Evolutionary conservation across 108 stramenopile genomes (phyloP).

Genomic region (Cyclotella baltica): DNA sequence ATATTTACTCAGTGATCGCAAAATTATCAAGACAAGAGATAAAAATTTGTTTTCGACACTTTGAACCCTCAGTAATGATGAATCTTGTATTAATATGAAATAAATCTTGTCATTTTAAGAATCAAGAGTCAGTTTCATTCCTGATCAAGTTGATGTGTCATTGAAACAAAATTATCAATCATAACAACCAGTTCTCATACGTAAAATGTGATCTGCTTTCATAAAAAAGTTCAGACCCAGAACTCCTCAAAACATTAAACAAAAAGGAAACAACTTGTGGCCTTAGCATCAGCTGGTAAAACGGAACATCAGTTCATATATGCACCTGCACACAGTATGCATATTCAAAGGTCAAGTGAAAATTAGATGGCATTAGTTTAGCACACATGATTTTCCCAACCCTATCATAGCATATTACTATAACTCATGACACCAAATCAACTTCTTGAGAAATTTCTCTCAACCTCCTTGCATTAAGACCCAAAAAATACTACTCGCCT

Average conservation of each 20-base stretch:
- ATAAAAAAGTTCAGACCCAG: constrained; percentile 47
- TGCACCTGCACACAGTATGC: no score
- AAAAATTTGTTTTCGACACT: constrained; percentile 70
- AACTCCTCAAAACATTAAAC: constrained; percentile 50
- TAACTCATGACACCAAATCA: neutral
- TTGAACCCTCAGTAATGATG: constrained; percentile 23
- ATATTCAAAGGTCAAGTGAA: no score
- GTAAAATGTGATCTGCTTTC: constrained; percentile 71
- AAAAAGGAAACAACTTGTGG: no score
- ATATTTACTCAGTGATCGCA: constrained; percentile 56
- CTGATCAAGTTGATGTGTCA: constrained; percentile 39
- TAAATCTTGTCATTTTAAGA: constrained; percentile 63
- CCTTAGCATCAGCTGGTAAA: no score
- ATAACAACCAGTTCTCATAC: constrained; percentile 9
- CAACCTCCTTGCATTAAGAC: constrained; percentile 41
- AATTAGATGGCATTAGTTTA: no score
- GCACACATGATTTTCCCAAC: no score
- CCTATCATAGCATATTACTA: neutral
- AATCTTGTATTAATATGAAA: constrained; percentile 2
- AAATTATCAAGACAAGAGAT: constrained; percentile 75
- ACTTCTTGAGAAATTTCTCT: neutral
- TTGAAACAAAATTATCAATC: neutral
- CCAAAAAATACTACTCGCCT: constrained; percentile 68
- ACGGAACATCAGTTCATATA: no score
- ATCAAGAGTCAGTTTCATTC: constrained; percentile 59